A percentile compares a stretch with the other conserved stretches of the same genome.
Conservation (phyloP, 1,284 basidiomycete species). For the Malassezia arunalokei region DNA sequence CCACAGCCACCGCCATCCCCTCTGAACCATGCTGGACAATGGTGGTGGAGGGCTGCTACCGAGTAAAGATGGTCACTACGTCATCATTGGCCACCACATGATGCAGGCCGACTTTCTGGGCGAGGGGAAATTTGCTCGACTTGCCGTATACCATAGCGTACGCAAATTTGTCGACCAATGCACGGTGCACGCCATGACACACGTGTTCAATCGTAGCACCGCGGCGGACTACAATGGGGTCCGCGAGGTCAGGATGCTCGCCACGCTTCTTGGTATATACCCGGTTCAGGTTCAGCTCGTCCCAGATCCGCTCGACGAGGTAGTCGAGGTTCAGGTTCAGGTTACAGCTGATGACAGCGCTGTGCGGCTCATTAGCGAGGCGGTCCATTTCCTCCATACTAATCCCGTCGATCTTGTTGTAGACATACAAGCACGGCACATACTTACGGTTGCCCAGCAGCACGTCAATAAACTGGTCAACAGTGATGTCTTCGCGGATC, state of each 20-base stretch:
- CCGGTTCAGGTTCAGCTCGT: constrained; percentile 31
- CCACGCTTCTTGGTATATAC: constrained; percentile 94
- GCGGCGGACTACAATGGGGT: constrained; percentile 82
- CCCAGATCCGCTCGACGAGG: constrained; percentile 77
- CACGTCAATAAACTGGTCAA: constrained; percentile 94
- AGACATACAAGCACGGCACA: constrained; percentile 78
- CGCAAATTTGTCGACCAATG: constrained; percentile 65
- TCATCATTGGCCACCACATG: constrained; percentile 88
- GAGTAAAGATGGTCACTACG: constrained; percentile 56
- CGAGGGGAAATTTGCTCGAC: constrained; percentile 34
- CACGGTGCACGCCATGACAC: constrained; percentile 59
- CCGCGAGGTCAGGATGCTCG: constrained; percentile 67
- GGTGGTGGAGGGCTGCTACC: background rate
- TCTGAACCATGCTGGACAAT: background rate
- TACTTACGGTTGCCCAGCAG: constrained; percentile 82
- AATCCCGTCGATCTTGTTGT: constrained; percentile 55
- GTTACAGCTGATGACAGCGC: constrained; percentile 87
- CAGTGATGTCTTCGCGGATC: constrained; percentile 56
- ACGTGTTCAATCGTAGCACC: constrained; percentile 82
- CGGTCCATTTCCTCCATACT: constrained; percentile 60
- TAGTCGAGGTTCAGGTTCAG: constrained; percentile 81
- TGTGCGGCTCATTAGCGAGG: constrained; percentile 71
- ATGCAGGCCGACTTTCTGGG: constrained; percentile 55
- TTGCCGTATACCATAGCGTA: constrained; percentile 39
- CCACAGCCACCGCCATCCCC: background rate